A percentile compares a stretch with the other conserved stretches of the same genome.
These are phyloP conservation scores for Ceratobasidium sp. DNA, from an alignment of 1,284 basidiomycete genomes.

Conservation along the genomic window DNA sequence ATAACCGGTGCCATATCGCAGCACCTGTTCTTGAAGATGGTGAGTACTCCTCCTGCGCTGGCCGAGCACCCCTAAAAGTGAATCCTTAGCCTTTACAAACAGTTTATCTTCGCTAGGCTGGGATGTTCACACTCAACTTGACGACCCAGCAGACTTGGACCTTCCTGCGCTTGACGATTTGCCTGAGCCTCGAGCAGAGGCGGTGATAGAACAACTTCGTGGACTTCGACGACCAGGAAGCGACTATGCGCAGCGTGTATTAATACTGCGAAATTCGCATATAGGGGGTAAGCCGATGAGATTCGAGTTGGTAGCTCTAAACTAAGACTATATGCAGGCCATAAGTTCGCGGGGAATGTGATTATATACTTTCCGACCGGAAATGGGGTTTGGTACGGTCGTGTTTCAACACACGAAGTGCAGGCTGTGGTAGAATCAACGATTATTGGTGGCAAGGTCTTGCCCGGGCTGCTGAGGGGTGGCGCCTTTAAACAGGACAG, in stretches of 20 bases:
- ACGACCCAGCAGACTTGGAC: conserved; percentile 64
- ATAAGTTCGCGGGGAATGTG: conserved; percentile 90
- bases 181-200: conserved; percentile 51
- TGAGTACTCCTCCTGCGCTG: conserved; percentile 47
- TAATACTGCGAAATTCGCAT: conserved; percentile 86
- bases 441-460: conserved; percentile 79
- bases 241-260: conserved; percentile 60
- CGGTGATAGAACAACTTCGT: conserved; percentile 59
- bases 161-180: conserved; percentile 48
- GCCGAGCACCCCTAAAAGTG: conserved; percentile 19
- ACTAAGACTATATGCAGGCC: conserved; percentile 53
- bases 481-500: conserved; percentile 73
- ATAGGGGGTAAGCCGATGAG: conserved; percentile 61
- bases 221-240: conserved; percentile 45
- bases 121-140: conserved; percentile 75
- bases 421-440: conserved; percentile 87
- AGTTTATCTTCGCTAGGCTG: conserved; percentile 71
- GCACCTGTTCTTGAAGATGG: conserved; percentile 82
- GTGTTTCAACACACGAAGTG: conserved; percentile 87
- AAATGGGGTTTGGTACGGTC: conserved; percentile 88
- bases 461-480: conserved; percentile 82
- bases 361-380: conserved; percentile 88
- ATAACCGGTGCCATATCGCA: conserved; percentile 87
- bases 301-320: background rate
- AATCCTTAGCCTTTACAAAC: conserved; percentile 62